These are phyloP conservation scores for Apiospora rasikravindrae DNA, from an alignment of 2,329 filamentous ascomycete genomes.

Conservation along the genomic window DNA sequence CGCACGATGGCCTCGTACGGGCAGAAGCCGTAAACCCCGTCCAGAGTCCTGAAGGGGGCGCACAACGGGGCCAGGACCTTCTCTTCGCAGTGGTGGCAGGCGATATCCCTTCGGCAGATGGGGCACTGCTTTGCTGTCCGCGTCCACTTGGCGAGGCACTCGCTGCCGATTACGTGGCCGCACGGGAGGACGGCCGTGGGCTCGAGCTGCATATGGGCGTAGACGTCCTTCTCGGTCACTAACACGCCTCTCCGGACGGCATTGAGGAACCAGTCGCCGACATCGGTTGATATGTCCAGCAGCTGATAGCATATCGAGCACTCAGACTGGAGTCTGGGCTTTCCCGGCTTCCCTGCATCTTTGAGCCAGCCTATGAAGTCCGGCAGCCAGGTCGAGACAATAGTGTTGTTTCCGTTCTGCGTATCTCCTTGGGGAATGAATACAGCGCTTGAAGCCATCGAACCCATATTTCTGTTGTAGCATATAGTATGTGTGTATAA, in stretches of 20 bases:
- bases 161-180: background rate
- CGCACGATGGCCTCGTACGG: background rate
- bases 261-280: background rate
- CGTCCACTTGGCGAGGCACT: background rate
- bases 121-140: background rate
- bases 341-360: background rate
- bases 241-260: no score
- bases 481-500: no score
- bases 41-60: background rate
- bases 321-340: background rate
- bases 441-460: no score
- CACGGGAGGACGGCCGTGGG: background rate
- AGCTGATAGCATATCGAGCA: background rate
- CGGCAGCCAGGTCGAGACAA: background rate
- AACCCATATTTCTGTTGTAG: no score
- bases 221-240: background rate
- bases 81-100: background rate
- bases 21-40: background rate
- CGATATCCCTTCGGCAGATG: background rate
- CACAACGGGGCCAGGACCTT: background rate
- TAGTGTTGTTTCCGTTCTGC: background rate
- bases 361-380: background rate
- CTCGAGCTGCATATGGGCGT: background rate
- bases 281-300: background rate
- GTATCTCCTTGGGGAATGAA: no score